Conservation (phyloP, 169 alveolate genomes). For the Condylostoma magnum region DNA sequence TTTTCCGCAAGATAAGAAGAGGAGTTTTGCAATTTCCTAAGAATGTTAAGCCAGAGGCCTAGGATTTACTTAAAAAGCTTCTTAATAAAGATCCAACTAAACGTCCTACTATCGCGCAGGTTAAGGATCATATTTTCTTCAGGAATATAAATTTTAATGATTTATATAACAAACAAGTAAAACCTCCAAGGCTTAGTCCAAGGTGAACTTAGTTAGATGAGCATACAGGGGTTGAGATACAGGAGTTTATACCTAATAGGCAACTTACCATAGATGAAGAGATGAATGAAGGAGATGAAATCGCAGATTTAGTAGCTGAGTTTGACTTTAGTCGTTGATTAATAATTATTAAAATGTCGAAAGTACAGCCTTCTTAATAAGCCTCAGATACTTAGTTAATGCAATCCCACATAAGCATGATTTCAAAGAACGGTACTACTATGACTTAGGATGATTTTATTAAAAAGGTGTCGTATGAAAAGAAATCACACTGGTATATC, state of each 20-base stretch:
- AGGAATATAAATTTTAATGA: constrained; percentile 71
- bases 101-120: constrained; percentile 69
- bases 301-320: too few relatives aligned
- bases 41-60: constrained; percentile 44
- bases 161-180: constrained; percentile 50
- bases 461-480: too few relatives aligned
- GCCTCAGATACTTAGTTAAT: too few relatives aligned
- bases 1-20: constrained; percentile 30
- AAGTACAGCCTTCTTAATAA: too few relatives aligned
- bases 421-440: too few relatives aligned
- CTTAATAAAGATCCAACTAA: constrained; percentile 45
- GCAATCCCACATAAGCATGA: too few relatives aligned
- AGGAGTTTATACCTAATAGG: constrained; percentile 51
- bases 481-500: too few relatives aligned
- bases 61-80: constrained; percentile 35
- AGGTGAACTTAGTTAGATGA: constrained; percentile 15
- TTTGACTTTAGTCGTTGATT: too few relatives aligned
- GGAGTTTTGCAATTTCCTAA: constrained; percentile 48
- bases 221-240: too few relatives aligned
- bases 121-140: constrained; percentile 75
- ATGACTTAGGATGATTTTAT: too few relatives aligned
- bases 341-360: too few relatives aligned
- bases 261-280: constrained; percentile 26
- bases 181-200: constrained; percentile 49
- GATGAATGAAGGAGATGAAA: constrained; percentile 29